Evolutionary conservation across 2,329 filamentous ascomycete species (phyloP).

Genomic region (Fusarium sp.): DNA sequence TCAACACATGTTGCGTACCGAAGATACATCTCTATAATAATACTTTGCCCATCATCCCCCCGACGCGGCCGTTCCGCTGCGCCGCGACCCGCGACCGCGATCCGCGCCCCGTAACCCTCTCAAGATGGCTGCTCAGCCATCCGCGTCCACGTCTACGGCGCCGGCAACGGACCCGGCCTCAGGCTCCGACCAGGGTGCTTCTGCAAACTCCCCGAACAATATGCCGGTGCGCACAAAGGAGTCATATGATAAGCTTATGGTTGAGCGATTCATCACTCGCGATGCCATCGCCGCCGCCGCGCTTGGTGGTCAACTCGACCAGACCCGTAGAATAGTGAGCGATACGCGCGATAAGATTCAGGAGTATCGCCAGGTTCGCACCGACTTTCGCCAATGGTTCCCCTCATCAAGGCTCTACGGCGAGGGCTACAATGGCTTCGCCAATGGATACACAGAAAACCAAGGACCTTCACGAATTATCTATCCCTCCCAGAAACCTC

Average conservation of each 20-base stretch:
- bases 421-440: conserved; percentile 88
- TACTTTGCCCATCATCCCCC: conserved; percentile 45
- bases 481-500: conserved; percentile 82
- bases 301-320: conserved; percentile 64
- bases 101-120: conserved; percentile 42
- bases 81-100: conserved; percentile 48
- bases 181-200: conserved; percentile 50
- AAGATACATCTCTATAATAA: conserved; percentile 24
- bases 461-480: conserved; percentile 77
- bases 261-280: conserved; percentile 67
- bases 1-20: conserved; percentile 35
- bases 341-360: conserved; percentile 76
- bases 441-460: conserved; percentile 85
- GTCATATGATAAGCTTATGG: conserved; percentile 65
- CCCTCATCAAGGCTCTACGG: conserved; percentile 72
- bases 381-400: conserved; percentile 68
- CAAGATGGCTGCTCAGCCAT: conserved; percentile 61
- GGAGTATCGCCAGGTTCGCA: conserved; percentile 74
- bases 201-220: conserved; percentile 41
- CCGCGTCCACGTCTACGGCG: conserved; percentile 53
- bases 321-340: conserved; percentile 69
- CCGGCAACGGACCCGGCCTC: conserved; percentile 53
- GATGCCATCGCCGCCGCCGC: conserved; percentile 68
- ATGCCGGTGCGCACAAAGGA: conserved; percentile 68
- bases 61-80: conserved; percentile 56